Base-by-base conservation (phyloP, 108 stramenopile species). In the Skeletonema menzelii region DNA sequence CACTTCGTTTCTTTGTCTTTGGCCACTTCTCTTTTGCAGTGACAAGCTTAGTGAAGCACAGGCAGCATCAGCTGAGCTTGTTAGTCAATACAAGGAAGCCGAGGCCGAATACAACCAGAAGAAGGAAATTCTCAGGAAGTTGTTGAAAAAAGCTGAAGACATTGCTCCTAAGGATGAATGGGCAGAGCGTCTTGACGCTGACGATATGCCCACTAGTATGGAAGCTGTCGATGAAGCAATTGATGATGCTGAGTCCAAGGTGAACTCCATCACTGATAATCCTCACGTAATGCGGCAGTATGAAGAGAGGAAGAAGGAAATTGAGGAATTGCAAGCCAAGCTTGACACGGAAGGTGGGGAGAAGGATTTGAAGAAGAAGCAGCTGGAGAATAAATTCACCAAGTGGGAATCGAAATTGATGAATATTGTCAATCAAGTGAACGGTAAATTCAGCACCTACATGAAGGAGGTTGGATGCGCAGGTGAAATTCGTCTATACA, bases 381-480 rank as follows among this genome's bases (percentile, higher is more conserved):
- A 84, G 58, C 65, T 98, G 37, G 57, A 88, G 27, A 26, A 44
- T 7, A 83, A 90, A 58, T 46, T 59, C 4, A 40, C 30, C 19
- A 77, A 71, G 19, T 97, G 94, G 93, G 63, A 74, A 27, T 67
- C 75, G 19, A 38, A 63, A n/a, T 77, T 98, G 58, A 22, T 40
- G 5, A 75, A 87, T 55, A 69, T 70, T 58, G 73, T 93, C 22
- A 8, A 65, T 1, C 49, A 76, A 42, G 76, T 94, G n/a, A 87
- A 90, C 63, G 37, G 13, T 2, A 69, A 79, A 46, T 95, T 95
- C 72, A 67, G 70, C 22, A 56, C 49, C 34, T 96, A 97, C 79
- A 97, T 97, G 96, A 49, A 72, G 22, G 92, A 97, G 66, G 87
- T 97, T 67, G 92, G 91, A 24, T 93, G 91, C 59, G 77, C 85